phyloP scores from a whole-genome alignment of 139 green algal genomes.

The Chlorella sorokiniana region DNA sequence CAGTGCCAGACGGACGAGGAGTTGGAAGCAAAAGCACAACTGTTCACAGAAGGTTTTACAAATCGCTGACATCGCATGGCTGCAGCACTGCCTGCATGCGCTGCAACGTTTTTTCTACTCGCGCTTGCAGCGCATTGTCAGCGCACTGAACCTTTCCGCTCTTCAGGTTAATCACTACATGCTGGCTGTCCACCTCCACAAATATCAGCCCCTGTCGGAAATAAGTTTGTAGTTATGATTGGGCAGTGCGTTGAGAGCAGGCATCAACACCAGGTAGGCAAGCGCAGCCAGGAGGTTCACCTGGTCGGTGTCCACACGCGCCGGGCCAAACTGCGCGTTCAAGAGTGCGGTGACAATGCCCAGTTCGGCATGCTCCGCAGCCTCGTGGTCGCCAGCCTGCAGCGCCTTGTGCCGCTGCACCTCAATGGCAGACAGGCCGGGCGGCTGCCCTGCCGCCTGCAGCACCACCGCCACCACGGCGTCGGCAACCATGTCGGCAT shows the following conservation, averaged over 20 bases:
- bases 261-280: neutral
- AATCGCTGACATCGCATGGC: constrained; percentile 5
- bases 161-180: constrained; percentile 54
- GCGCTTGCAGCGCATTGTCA: constrained; percentile 53
- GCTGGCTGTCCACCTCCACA: constrained; percentile 55
- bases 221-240: neutral
- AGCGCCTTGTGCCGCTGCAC: constrained; percentile 40
- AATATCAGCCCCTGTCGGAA: constrained; percentile 44
- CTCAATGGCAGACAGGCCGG: constrained; percentile 52
- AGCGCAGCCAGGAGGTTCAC: neutral
- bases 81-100: constrained; percentile 66
- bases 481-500: constrained; percentile 92
- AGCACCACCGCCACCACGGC: constrained; percentile 90
- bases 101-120: constrained; percentile 64
- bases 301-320: constrained; percentile 55
- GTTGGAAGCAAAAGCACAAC: neutral
- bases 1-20: too few relatives aligned
- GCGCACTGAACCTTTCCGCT: constrained; percentile 71
- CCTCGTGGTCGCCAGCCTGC: constrained; percentile 49
- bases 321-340: constrained; percentile 75
- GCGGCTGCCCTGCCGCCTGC: constrained; percentile 63
- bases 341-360: constrained; percentile 70
- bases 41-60: neutral
- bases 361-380: constrained; percentile 58
- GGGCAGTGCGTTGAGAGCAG: neutral